Evolutionary conservation across 2,329 filamentous ascomycete genomes (phyloP), one percentile per base, ranked within the genome.

Genomic region (Aspergillus sp.): DNA sequence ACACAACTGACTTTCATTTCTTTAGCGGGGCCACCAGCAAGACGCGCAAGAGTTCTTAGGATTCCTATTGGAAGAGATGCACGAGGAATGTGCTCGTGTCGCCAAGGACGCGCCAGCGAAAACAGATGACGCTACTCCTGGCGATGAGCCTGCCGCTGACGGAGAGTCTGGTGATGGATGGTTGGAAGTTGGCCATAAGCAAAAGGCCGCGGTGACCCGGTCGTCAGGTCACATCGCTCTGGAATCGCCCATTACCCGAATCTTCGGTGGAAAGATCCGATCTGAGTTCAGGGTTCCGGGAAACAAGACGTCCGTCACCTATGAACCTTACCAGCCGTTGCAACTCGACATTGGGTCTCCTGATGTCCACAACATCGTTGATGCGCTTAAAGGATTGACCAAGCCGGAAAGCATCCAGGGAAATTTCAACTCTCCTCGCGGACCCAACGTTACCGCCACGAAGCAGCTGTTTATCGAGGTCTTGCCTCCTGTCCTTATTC

Each of bases 41-140:
- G 94, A 99, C 74, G 94, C 94, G 1, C 91, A 99, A 67, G 94
- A 99, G 66, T 99, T 99, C 61, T 78, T 99, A 20, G 93, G 92
- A 0, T 95, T 97, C 69, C 78, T 99, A 32, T 79, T 99, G 3
- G 92, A 96, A 65, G 90, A 90, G 45, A 82, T 99, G 32, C 92
- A 96, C 63, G 92, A 97, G 59, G 94, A 99, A 71, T 96, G 92
- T 68, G 84, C 85, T 14, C 81, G 86, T 52, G 86, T 93, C 44
- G 88, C 95, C 76, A 82, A 83, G 58, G 76, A 75, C 51, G 74
- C 76, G 5, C 67, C 72, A 22, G 58, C 69, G 52, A 65, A 72
- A 2, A 75, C 77, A 3, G 76, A 76, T 2, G 71, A 72, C 75
- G 0, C 69, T 68, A 24, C 51, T 17, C 10, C 42, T 9, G 33